A percentile compares a stretch with the other conserved stretches of the same genome.
These are phyloP conservation scores for Hypoxylon perforatum DNA, from an alignment of 495 filamentous ascomycete species.

Conservation along the genomic window DNA sequence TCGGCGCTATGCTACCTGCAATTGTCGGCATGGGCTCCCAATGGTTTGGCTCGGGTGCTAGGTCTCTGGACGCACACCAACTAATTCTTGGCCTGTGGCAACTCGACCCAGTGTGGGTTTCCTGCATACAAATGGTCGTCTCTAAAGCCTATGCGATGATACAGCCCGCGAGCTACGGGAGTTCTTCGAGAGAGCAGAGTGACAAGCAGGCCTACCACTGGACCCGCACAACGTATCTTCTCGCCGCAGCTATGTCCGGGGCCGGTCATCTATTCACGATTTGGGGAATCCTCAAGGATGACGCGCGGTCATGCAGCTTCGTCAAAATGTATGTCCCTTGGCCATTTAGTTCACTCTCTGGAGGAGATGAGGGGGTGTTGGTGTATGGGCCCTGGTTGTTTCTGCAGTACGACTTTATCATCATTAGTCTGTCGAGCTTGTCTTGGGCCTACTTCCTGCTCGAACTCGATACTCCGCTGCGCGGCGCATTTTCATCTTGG, in stretches of 20 bases:
- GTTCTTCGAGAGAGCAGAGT: no score
- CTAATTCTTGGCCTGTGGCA: slow-evolving; percentile 37
- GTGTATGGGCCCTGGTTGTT: slow-evolving; percentile 33
- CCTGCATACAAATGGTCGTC: neutral
- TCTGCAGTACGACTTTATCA: slow-evolving; percentile 39
- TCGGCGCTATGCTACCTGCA: slow-evolving; percentile 34
- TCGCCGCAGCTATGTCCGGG: no score
- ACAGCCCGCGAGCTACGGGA: neutral
- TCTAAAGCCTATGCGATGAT: neutral
- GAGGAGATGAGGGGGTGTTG: slow-evolving; percentile 11
- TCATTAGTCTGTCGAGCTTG: slow-evolving; percentile 33
- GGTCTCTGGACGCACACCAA: slow-evolving; percentile 31
- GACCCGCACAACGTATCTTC: no score
- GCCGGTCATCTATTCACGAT: no score
- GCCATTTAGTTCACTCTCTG: slow-evolving; percentile 11
- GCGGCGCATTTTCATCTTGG: no score
- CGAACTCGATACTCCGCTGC: no score
- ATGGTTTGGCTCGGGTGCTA: slow-evolving; percentile 23
- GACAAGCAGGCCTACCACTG: no score
- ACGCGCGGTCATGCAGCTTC: no score
- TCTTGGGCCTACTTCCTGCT: slow-evolving; percentile 31
- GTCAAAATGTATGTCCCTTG: slow-evolving; percentile 32
- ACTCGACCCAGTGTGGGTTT: slow-evolving; percentile 36
- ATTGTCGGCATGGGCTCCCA: slow-evolving; percentile 36
- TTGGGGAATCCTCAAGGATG: no score